phyloP scores from a whole-genome alignment of 2,329 filamentous ascomycete species.

The Ophiostoma himal-ulmi region DNA sequence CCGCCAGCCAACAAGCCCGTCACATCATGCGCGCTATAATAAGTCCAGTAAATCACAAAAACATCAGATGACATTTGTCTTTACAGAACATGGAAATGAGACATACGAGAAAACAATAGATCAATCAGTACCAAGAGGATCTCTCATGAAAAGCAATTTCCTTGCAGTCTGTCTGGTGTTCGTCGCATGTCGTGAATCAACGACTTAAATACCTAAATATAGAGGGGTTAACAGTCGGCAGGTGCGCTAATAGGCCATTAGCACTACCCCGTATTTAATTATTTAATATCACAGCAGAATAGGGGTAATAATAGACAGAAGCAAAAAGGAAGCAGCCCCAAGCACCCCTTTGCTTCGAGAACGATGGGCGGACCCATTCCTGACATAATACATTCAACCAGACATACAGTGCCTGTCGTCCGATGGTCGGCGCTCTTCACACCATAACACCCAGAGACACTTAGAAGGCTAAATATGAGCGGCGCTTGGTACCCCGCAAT shows the following conservation, averaged over 20 bases:
- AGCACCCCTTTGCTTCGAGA: constrained; percentile 17
- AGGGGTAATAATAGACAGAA: constrained; percentile 11
- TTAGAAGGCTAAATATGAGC: background rate
- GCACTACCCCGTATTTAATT: constrained; percentile 10
- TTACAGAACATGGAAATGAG: constrained; percentile 3
- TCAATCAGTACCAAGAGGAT: background rate
- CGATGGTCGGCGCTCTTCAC: constrained; percentile 23
- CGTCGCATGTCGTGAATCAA: background rate
- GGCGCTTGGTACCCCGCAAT: constrained; percentile 22
- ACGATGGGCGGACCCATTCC: constrained; percentile 10
- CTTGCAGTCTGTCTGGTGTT: background rate
- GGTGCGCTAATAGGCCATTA: background rate
- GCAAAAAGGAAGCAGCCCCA: constrained; percentile 5
- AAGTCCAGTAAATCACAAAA: background rate
- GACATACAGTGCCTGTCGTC: background rate
- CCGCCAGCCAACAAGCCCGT: background rate
- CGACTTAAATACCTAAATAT: background rate
- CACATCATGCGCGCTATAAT: background rate
- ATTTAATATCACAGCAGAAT: constrained; percentile 9
- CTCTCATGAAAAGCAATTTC: background rate
- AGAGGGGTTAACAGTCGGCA: background rate
- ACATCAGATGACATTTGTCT: background rate
- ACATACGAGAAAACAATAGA: background rate
- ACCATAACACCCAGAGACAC: background rate
- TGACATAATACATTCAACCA: constrained; percentile 1